Evolutionary conservation across 2,329 filamentous ascomycete genomes (phyloP), one percentile per base, ranked within the genome.

Genomic region (Dothideomycetes sp.): DNA sequence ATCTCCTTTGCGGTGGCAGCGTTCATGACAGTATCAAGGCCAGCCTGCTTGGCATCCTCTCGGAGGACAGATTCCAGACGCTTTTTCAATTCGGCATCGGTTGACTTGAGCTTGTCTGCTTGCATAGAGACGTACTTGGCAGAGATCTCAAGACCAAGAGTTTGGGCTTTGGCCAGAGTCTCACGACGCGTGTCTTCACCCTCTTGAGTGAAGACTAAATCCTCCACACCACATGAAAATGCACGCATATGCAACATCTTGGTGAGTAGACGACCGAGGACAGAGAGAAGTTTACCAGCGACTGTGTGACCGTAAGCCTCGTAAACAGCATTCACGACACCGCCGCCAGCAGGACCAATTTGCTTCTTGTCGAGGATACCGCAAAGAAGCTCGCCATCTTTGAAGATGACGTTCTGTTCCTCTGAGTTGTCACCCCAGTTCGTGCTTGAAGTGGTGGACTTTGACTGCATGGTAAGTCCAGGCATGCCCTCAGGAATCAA

Each of bases 341-440:
- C 91, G 38, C 88, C 88, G 19, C 79, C 77, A 44, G 77, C 83
- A 29, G 88, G 87, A 39, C 91, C 91, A 43, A 98, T 83, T 52
- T 98, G 91, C 31, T 84, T 81, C 64, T 98, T 98, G 60, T 98
- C 93, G 19, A 98, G 72, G 51, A 98, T 93, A 51, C 91, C 91
- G 35, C 78, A 82, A 35, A 95, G 72, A 49, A 96, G 77, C 49
- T 94, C 84, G 36, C 91, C 89, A 49, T 91, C 79, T 47, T 84
- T 79, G 61, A 98, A 81, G 15, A 88, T 70, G 22, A 98, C 87
- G 1, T 69, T 63, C 16, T 79, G 83, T 59, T 96, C 91, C 58
- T 94, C 88, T 0, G 71, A 69, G 24, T 62, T 70, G 3, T 52
- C 65, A 3, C 79, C 84, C 91, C 91, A 98, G 38, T 84, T 73